Percentiles rank a stretch among this genome's conserved stretches.
Evolutionary conservation across 306 rosid species (phyloP).

Genomic region (Corylus americana): DNA sequence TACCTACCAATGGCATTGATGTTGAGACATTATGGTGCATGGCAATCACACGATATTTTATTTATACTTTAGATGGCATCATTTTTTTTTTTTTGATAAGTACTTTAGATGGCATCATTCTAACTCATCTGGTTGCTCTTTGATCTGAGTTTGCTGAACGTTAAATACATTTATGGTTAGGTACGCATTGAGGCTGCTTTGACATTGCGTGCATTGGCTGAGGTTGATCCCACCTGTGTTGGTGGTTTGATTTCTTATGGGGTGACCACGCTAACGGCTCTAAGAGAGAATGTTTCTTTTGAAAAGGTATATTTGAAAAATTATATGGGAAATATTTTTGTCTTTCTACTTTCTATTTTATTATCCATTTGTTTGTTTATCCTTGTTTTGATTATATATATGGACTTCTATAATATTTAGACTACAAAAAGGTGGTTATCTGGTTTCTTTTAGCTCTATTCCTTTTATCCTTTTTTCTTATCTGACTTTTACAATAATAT

Average conservation of each 20-base stretch:
- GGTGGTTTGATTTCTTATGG: slow-evolving; percentile 94
- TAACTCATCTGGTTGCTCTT: not conserved
- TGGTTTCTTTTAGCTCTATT: not conserved
- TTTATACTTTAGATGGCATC: no score
- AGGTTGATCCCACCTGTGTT: slow-evolving; percentile 97
- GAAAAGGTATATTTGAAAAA: slow-evolving; percentile 73
- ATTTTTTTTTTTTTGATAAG: no score
- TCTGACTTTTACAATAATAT: no score
- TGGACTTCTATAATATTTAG: no score
- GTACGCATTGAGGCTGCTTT: slow-evolving; percentile 95
- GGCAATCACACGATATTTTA: no score
- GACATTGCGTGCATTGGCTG: slow-evolving; percentile 81
- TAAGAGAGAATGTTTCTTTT: slow-evolving; percentile 83
- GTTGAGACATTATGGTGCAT: no score
- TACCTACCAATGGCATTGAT: no score
- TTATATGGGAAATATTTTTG: no score
- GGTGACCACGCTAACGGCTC: slow-evolving; percentile 82
- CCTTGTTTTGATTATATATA: not conserved
- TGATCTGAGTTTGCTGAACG: slow-evolving; percentile 4
- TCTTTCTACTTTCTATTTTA: not conserved
- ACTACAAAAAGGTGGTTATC: not conserved
- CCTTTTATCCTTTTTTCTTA: not conserved
- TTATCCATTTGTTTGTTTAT: not conserved
- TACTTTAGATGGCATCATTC: not conserved
- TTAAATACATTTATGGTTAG: slow-evolving; percentile 44